Conservation (phyloP, 1,284 basidiomycete species). For the Phlebopus sp. region DNA sequence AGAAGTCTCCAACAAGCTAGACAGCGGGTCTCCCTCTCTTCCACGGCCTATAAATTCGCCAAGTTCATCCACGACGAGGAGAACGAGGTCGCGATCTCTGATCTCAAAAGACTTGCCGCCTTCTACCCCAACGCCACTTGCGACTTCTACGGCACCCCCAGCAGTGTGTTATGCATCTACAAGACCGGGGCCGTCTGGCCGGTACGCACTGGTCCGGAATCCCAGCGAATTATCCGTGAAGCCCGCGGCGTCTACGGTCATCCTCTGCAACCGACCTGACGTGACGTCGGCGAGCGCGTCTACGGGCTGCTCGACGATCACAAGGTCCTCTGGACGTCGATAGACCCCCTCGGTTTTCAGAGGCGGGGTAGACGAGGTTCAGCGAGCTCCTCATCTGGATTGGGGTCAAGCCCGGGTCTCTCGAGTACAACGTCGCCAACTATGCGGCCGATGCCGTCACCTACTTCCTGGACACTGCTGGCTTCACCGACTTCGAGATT, state of each 20-base stretch:
- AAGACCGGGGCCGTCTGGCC: too few species aligned
- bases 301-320: conserved; percentile 11
- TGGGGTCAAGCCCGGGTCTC: conserved; percentile 28
- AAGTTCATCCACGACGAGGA: too few species aligned
- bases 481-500: conserved; percentile 13
- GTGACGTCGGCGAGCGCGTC: neutral
- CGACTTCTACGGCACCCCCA: neutral
- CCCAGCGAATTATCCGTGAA: too few species aligned
- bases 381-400: conserved; percentile 26
- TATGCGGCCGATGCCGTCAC: conserved; percentile 16
- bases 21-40: too few species aligned
- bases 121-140: conserved; percentile 27
- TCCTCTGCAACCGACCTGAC: conserved; percentile 1
- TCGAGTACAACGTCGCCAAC: conserved; percentile 24
- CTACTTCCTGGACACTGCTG: conserved; percentile 19
- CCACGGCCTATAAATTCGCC: too few species aligned
- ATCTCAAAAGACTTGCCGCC: conserved; percentile 25
- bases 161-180: too few species aligned
- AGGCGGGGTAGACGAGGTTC: conserved; percentile 4
- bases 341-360: conserved; percentile 26
- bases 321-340: conserved; percentile 28
- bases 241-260: too few species aligned
- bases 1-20: too few species aligned
- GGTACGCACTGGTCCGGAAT: too few species aligned
- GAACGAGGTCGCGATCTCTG: neutral